phyloP scores from a whole-genome alignment of 1,284 basidiomycete species.

The Melampsora americana region DNA sequence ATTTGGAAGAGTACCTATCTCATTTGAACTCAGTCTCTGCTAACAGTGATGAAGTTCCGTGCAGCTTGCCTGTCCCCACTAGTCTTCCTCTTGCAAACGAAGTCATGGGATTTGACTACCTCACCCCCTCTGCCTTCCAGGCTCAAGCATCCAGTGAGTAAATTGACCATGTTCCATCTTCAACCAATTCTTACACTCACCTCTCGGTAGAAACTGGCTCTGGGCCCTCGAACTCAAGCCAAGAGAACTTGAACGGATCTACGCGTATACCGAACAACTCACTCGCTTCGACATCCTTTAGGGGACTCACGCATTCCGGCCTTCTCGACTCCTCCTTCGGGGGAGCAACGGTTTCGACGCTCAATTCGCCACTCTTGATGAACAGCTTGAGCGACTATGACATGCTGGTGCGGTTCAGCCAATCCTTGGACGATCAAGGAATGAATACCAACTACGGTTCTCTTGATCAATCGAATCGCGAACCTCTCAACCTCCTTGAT shows the following conservation, averaged over 20 bases:
- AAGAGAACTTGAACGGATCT: neutral
- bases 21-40: neutral
- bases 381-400: neutral
- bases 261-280: neutral
- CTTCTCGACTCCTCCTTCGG: neutral
- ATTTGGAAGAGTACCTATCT: neutral
- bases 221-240: neutral
- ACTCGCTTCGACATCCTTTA: neutral
- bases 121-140: neutral
- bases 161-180: too few species aligned
- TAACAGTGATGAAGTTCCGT: neutral
- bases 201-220: neutral
- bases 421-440: neutral
- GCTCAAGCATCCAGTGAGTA: too few species aligned
- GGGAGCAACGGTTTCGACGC: neutral
- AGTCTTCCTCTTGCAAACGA: neutral
- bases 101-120: neutral
- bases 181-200: too few species aligned
- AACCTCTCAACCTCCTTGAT: neutral
- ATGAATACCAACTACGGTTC: neutral
- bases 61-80: neutral
- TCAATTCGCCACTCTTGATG: neutral
- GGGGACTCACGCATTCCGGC: neutral
- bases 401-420: neutral
- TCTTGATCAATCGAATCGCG: neutral